Evolutionary conservation across 2,329 filamentous ascomycete species (phyloP).

Genomic region (Phoma sp.): DNA sequence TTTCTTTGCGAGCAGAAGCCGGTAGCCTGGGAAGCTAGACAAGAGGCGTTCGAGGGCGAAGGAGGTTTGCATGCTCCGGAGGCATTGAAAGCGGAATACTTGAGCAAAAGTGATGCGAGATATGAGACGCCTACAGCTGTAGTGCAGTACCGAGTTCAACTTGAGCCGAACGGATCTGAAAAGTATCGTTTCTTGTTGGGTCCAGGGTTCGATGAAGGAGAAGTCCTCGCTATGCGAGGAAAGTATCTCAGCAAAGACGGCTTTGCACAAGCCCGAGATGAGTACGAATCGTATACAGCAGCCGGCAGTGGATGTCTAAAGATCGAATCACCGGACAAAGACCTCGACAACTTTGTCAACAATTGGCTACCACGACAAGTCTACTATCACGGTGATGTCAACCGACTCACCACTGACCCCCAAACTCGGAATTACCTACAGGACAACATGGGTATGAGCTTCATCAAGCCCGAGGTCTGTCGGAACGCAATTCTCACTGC

Average conservation of each 20-base stretch:
- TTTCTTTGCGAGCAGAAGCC: slow-evolving; percentile 62
- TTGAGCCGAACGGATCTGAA: slow-evolving; percentile 50
- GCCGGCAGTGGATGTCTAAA: slow-evolving; percentile 58
- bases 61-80: slow-evolving; percentile 62
- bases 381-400: slow-evolving; percentile 66
- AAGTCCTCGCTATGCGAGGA: slow-evolving; percentile 54
- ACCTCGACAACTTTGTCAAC: slow-evolving; percentile 65
- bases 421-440: slow-evolving; percentile 66
- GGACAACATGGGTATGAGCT: slow-evolving; percentile 68
- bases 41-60: slow-evolving; percentile 62
- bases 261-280: slow-evolving; percentile 54
- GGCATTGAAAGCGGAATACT: slow-evolving; percentile 47
- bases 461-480: slow-evolving; percentile 59
- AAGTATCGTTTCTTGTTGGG: slow-evolving; percentile 64
- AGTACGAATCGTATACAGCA: slow-evolving; percentile 61
- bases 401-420: slow-evolving; percentile 64
- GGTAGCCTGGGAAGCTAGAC: slow-evolving; percentile 60
- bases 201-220: slow-evolving; percentile 60
- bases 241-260: slow-evolving; percentile 59
- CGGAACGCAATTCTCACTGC: slow-evolving; percentile 58
- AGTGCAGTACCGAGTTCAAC: slow-evolving; percentile 58
- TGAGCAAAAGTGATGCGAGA: slow-evolving; percentile 58
- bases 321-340: slow-evolving; percentile 62
- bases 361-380: slow-evolving; percentile 65
- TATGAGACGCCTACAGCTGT: slow-evolving; percentile 63